Conservation (phyloP, 768 basidiomycete genomes). For the Tylopilus vinaceipallidus region DNA sequence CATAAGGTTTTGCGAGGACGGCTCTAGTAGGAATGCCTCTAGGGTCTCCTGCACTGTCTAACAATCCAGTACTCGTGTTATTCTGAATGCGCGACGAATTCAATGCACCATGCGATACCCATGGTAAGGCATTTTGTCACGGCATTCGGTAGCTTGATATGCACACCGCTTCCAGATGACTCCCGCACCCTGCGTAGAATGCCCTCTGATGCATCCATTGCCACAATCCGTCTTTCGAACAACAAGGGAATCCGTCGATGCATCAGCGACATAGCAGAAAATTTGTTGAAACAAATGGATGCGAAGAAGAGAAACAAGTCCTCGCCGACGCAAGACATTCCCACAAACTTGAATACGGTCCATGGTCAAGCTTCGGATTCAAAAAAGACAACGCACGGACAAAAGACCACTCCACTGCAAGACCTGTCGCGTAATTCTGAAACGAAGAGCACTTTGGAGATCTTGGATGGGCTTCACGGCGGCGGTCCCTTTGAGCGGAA, state of each 20-base stretch:
- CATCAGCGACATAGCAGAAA: conserved; percentile 11
- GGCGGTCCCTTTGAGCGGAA: not conserved
- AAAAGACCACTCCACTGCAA: conserved; percentile 1
- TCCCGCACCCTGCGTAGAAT: conserved; percentile 17
- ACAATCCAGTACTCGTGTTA: not conserved
- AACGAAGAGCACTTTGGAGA: not conserved
- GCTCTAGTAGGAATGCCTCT: no score
- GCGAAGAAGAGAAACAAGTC: conserved; percentile 3
- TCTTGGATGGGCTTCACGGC: conserved; percentile 5
- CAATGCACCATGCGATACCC: not conserved
- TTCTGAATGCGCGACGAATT: not conserved
- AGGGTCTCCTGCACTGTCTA: no score
- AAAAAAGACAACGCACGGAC: not conserved
- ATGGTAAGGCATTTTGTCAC: not conserved
- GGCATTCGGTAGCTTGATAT: not conserved
- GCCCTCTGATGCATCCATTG: conserved; percentile 17
- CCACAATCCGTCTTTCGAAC: conserved; percentile 9
- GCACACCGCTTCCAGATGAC: conserved; percentile 4
- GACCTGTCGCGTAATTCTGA: not conserved
- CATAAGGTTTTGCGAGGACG: conserved; percentile 2
- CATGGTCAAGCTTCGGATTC: not conserved
- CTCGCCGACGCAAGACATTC: not conserved
- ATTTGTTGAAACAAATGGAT: conserved; percentile 1
- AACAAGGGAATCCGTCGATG: conserved; percentile 13
- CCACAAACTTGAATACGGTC: not conserved